Percentiles rank a stretch among this genome's conserved stretches.
Conservation (phyloP, 768 basidiomycete genomes). For the Clathrus columnatus region DNA sequence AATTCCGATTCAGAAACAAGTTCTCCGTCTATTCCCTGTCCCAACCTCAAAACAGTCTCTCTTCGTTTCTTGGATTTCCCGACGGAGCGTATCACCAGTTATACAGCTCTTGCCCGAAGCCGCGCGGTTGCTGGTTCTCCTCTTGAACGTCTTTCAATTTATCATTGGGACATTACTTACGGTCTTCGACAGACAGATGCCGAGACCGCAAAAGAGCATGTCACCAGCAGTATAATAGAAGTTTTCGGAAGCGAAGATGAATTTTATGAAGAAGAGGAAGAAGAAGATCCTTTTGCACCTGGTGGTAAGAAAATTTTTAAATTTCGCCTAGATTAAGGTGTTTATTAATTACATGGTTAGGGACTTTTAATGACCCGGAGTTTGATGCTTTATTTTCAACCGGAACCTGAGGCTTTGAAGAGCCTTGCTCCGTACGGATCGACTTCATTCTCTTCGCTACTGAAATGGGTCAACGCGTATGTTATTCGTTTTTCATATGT, state of each 20-base stretch:
- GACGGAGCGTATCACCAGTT: background rate
- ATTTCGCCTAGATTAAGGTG: background rate
- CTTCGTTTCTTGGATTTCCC: background rate
- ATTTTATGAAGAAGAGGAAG: background rate
- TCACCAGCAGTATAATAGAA: background rate
- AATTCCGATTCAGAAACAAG: background rate
- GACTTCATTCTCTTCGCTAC: background rate
- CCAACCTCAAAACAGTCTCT: background rate
- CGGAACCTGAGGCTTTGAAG: background rate
- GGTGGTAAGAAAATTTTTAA: constrained; percentile 19
- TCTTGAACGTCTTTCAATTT: background rate
- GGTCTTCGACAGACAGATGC: background rate
- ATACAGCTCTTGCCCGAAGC: background rate
- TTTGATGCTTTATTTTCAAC: background rate
- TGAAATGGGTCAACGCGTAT: background rate
- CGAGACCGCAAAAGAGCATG: background rate
- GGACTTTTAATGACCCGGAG: constrained; percentile 7
- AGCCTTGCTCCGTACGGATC: background rate
- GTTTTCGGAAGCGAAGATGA: background rate
- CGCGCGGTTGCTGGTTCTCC: background rate
- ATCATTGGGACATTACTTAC: background rate
- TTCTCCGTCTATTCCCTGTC: background rate
- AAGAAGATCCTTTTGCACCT: constrained; percentile 20
- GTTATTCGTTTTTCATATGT: background rate
- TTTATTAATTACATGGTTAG: background rate